Percentiles rank a stretch among this genome's conserved stretches.
Evolutionary conservation across 2,329 filamentous ascomycete species (phyloP).

Genomic region (Lachnellula arida): DNA sequence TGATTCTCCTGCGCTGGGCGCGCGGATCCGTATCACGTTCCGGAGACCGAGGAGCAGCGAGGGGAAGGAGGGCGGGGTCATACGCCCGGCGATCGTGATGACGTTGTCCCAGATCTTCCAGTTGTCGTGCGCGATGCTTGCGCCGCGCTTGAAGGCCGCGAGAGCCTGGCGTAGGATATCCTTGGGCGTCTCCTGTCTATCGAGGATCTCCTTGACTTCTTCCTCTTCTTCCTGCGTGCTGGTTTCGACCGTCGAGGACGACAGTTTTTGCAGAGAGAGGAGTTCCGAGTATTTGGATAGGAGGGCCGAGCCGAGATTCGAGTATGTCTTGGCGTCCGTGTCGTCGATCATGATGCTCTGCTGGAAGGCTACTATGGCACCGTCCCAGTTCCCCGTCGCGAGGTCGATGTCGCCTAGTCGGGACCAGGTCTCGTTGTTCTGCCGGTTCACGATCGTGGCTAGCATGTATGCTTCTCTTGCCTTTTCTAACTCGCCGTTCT

Average conservation of each 20-base stretch:
- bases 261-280: constrained; percentile 34
- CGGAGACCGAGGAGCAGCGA: constrained; percentile 74
- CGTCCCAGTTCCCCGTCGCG: constrained; percentile 68
- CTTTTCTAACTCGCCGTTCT: constrained; percentile 58
- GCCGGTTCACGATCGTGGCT: constrained; percentile 71
- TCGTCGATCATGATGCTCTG: constrained; percentile 82
- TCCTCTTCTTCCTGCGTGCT: constrained; percentile 32
- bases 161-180: constrained; percentile 68
- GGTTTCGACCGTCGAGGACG: constrained; percentile 14
- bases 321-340: constrained; percentile 88
- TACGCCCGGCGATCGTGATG: constrained; percentile 75
- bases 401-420: constrained; percentile 84
- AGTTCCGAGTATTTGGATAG: constrained; percentile 60
- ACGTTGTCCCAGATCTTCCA: constrained; percentile 97
- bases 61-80: constrained; percentile 66
- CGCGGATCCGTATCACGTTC: constrained; percentile 70
- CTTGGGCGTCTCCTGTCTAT: constrained; percentile 28
- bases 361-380: constrained; percentile 78
- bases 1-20: constrained; percentile 62
- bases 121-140: constrained; percentile 76
- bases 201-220: constrained; percentile 21
- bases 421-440: constrained; percentile 84
- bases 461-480: constrained; percentile 75
- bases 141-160: constrained; percentile 80
- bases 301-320: constrained; percentile 83